Evolutionary conservation across 306 rosid genomes (phyloP).

Genomic region (Adenanthera pavonina): DNA sequence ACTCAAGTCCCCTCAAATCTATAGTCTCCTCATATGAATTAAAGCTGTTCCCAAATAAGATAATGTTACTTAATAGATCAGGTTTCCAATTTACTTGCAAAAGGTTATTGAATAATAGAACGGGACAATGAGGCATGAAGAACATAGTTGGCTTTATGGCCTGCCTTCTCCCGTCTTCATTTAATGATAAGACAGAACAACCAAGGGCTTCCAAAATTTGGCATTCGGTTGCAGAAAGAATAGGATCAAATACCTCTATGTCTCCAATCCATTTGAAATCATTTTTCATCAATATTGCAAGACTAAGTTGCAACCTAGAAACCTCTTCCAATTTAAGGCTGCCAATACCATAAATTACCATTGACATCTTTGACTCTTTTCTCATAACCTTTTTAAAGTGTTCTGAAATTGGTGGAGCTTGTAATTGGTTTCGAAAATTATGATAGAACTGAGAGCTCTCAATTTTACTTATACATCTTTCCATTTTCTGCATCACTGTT

Average conservation of each 20-base stretch:
- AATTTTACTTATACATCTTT: constrained; percentile 53
- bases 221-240: constrained; percentile 68
- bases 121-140: constrained; percentile 88
- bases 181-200: constrained; percentile 65
- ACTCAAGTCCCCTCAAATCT: not conserved
- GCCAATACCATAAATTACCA: constrained; percentile 85
- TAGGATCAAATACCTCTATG: constrained; percentile 77
- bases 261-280: constrained; percentile 59
- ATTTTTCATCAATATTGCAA: not conserved
- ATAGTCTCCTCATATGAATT: too few species aligned
- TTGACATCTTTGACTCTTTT: constrained; percentile 55
- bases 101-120: constrained; percentile 72
- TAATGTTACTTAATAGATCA: constrained; percentile 56
- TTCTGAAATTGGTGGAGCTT: constrained; percentile 44
- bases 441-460: constrained; percentile 60
- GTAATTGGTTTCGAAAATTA: constrained; percentile 56
- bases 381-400: constrained; percentile 52
- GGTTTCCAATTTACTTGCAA: constrained; percentile 70
- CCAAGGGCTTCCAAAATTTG: constrained; percentile 61
- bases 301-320: constrained; percentile 66
- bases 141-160: constrained; percentile 63
- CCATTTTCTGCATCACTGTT: constrained; percentile 59
- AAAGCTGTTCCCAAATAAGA: constrained; percentile 59
- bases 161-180: constrained; percentile 71
- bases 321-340: constrained; percentile 68